Percentiles rank a stretch among this genome's conserved stretches.
Evolutionary conservation across 73 alveolate genomes (phyloP).

Genomic region (Urostyla sp.): DNA sequence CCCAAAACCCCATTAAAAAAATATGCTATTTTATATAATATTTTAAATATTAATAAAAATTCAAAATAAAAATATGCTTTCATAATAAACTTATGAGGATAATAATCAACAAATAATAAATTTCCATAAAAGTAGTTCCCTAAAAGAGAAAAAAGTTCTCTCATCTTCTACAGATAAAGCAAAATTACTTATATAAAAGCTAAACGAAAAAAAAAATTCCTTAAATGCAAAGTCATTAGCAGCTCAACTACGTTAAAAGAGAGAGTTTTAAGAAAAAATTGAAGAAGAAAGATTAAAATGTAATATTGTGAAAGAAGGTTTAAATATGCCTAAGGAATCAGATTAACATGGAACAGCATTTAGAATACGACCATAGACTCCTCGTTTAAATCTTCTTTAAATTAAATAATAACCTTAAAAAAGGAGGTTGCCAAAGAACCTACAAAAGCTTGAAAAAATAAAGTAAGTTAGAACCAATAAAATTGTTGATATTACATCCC

Average conservation of each 20-base stretch:
- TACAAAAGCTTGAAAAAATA: no score
- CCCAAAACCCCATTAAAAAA: no score
- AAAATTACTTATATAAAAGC: no score
- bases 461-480: slow-evolving; percentile 29
- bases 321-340: slow-evolving; percentile 32
- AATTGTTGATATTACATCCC: background rate
- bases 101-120: background rate
- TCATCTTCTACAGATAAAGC: no score
- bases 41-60: no score
- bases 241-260: background rate
- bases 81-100: background rate
- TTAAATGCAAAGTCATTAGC: background rate
- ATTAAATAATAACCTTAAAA: background rate
- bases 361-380: slow-evolving; percentile 66
- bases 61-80: no score
- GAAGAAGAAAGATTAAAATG: background rate
- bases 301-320: background rate
- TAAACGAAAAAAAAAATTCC: background rate
- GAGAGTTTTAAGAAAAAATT: slow-evolving; percentile 37
- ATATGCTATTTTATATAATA: background rate
- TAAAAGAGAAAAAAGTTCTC: no score
- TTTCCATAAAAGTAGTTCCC: background rate
- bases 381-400: slow-evolving; percentile 51
- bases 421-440: no score
- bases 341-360: slow-evolving; percentile 53